Evolutionary conservation across 2,329 filamentous ascomycete species (phyloP).

Genomic region (Aureobasidium pullulans): DNA sequence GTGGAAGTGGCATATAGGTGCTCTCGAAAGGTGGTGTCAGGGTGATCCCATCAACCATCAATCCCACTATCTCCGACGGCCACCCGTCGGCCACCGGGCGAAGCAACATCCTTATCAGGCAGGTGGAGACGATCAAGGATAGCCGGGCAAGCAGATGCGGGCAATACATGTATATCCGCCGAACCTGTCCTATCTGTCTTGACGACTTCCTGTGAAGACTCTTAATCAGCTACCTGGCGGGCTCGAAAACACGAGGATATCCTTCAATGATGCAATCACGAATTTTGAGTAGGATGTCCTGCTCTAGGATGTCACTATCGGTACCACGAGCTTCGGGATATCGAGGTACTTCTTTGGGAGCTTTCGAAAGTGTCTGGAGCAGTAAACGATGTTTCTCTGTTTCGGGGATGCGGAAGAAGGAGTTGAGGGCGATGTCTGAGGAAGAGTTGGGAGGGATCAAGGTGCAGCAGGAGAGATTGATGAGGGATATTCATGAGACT

Average conservation of each 20-base stretch:
- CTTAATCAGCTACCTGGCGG: too few relatives aligned
- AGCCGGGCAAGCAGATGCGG: neutral
- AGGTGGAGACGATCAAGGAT: neutral
- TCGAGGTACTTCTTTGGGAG: neutral
- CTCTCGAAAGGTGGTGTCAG: neutral
- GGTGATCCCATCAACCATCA: neutral
- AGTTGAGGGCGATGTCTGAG: conserved; percentile 43
- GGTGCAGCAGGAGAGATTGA: conserved; percentile 53
- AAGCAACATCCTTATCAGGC: neutral
- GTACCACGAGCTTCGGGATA: too few relatives aligned
- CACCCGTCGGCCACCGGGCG: neutral
- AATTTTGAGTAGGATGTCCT: too few relatives aligned
- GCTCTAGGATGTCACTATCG: too few relatives aligned
- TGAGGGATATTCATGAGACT: conserved; percentile 57
- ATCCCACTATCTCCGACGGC: neutral
- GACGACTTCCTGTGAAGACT: too few relatives aligned
- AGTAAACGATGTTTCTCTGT: neutral
- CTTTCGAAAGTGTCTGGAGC: neutral
- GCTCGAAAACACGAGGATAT: too few relatives aligned
- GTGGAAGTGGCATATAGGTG: neutral
- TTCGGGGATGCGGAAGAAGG: conserved; percentile 29
- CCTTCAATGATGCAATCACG: too few relatives aligned
- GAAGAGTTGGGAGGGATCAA: conserved; percentile 46
- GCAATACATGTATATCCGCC: neutral
- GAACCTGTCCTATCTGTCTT: neutral